A percentile compares a stretch with the other conserved stretches of the same genome.
Evolutionary conservation across 768 basidiomycete genomes (phyloP).

Genomic region (Solioccasus polychromus): DNA sequence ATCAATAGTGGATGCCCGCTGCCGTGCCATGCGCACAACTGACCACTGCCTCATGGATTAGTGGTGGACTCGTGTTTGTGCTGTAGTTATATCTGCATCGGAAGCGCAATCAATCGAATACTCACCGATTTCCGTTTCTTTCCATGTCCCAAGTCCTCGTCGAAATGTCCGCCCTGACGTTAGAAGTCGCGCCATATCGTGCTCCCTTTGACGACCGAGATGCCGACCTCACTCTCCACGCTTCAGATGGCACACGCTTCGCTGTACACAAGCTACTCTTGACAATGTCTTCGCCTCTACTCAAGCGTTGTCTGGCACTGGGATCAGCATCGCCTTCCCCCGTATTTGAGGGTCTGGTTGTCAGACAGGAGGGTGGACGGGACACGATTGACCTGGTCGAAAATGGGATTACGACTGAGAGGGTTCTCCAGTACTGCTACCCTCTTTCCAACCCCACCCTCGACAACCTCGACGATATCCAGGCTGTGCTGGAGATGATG

Average conservation of each 20-base stretch:
- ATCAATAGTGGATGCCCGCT: slow-evolving; percentile 16
- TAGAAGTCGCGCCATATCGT: slow-evolving; percentile 24
- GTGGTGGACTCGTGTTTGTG: slow-evolving; percentile 11
- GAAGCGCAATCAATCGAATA: slow-evolving; percentile 15
- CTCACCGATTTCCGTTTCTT: slow-evolving; percentile 11
- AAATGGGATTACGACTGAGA: slow-evolving; percentile 28
- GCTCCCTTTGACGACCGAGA: slow-evolving; percentile 39
- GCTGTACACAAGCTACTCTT: slow-evolving; percentile 43
- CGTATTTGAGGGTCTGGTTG: slow-evolving; percentile 22
- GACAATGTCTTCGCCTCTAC: slow-evolving; percentile 40
- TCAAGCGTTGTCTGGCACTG: slow-evolving; percentile 30
- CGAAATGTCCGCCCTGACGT: slow-evolving; percentile 26
- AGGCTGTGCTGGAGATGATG: slow-evolving; percentile 34
- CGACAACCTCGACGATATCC: slow-evolving; percentile 34
- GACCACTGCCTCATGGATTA: slow-evolving; percentile 29
- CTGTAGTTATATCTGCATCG: slow-evolving; percentile 27
- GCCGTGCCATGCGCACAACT: slow-evolving; percentile 27
- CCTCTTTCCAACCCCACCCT: slow-evolving; percentile 34
- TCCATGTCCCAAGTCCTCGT: slow-evolving; percentile 28
- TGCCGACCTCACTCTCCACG: slow-evolving; percentile 42
- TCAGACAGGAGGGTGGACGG: slow-evolving; percentile 22
- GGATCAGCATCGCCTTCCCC: slow-evolving; percentile 30
- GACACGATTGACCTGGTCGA: slow-evolving; percentile 33
- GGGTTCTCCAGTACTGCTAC: slow-evolving; percentile 36
- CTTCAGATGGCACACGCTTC: slow-evolving; percentile 42